phyloP scores from a whole-genome alignment of 768 basidiomycete genomes.

The Suillus subaureus region DNA sequence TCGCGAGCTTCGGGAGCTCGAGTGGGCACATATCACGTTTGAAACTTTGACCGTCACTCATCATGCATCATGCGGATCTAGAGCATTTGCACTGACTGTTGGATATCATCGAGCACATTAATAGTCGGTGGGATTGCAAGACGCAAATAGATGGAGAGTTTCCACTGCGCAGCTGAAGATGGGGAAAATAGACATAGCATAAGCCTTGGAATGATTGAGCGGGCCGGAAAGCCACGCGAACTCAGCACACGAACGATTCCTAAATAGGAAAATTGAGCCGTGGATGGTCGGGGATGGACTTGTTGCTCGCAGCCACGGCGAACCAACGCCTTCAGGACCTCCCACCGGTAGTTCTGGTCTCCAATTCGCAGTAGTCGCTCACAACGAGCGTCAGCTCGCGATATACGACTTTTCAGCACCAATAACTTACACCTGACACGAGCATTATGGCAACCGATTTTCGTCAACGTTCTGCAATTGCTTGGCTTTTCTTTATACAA shows the following conservation, averaged over 20 bases:
- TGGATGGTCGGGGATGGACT: conserved; percentile 8
- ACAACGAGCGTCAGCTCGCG: conserved; percentile 29
- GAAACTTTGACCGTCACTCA: background rate
- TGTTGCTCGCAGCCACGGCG: conserved; percentile 14
- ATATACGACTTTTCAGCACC: conserved; percentile 19
- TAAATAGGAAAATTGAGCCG: conserved; percentile 10
- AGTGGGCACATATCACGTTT: background rate
- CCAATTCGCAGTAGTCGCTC: conserved; percentile 23
- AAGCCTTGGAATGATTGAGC: background rate
- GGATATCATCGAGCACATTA: too few relatives aligned
- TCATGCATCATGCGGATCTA: background rate
- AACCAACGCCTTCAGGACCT: conserved; percentile 15
- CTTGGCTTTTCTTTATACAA: conserved; percentile 16
- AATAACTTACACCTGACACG: conserved; percentile 28
- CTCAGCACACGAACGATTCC: conserved; percentile 5
- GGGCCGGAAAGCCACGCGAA: conserved; percentile 7
- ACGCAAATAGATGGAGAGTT: background rate
- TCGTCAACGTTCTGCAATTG: conserved; percentile 14
- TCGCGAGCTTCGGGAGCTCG: background rate
- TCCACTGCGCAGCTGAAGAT: background rate
- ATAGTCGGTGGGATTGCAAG: background rate
- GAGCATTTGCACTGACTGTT: background rate
- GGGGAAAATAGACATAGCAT: background rate
- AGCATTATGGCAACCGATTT: conserved; percentile 16
- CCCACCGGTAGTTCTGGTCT: conserved; percentile 9